Percentiles rank a stretch among this genome's conserved stretches.
Evolutionary conservation across 1,139 yeast genomes (phyloP).

Genomic region (Yamadazyma trypodendri): DNA sequence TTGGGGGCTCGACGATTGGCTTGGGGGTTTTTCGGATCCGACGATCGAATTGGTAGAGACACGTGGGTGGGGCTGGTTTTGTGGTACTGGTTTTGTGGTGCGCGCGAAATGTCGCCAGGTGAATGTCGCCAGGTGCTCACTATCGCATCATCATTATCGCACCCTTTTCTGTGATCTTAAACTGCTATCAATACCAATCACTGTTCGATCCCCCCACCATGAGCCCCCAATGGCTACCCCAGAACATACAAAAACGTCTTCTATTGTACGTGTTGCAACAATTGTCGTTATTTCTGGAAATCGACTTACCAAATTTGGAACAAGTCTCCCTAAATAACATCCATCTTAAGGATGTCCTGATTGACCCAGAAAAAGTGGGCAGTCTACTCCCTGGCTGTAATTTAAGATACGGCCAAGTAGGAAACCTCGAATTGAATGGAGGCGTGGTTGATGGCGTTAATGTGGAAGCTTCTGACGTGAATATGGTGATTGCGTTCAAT

Average conservation of each 20-base stretch:
- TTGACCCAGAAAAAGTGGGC: constrained; percentile 71
- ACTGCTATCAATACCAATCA: too few relatives aligned
- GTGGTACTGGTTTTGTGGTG: too few relatives aligned
- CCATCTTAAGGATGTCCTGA: constrained; percentile 58
- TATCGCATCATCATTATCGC: not conserved
- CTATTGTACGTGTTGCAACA: constrained; percentile 78
- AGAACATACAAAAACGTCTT: constrained; percentile 76
- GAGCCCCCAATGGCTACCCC: constrained; percentile 80
- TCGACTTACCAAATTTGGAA: constrained; percentile 77
- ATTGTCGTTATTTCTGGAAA: constrained; percentile 77
- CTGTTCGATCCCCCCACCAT: too few relatives aligned
- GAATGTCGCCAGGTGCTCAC: constrained; percentile 1
- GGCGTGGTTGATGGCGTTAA: constrained; percentile 66
- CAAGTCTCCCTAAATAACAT: constrained; percentile 62
- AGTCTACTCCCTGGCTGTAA: constrained; percentile 61
- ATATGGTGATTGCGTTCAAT: constrained; percentile 54
- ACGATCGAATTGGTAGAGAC: constrained; percentile 8
- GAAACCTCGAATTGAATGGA: constrained; percentile 45
- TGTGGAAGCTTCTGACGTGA: constrained; percentile 56
- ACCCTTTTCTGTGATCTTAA: not conserved
- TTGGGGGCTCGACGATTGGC: constrained; percentile 9
- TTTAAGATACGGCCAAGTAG: constrained; percentile 62
- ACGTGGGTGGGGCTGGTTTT: too few relatives aligned
- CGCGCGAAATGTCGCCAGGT: not conserved
- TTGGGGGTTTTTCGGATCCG: constrained; percentile 12